phyloP scores from a whole-genome alignment of 441 rosid genomes.

The Hura crepitans region DNA sequence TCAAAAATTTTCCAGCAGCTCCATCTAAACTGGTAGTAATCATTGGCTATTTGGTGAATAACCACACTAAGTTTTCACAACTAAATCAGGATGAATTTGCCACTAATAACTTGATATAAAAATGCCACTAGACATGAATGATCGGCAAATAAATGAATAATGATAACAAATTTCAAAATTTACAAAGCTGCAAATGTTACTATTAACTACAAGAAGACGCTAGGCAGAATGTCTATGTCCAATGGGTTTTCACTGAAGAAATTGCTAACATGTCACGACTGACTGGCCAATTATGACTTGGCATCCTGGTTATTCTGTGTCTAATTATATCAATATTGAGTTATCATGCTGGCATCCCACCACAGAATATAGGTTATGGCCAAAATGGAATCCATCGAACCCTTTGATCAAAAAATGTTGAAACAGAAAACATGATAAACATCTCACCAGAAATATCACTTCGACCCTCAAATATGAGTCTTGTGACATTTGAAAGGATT shows the following conservation, averaged over 20 bases:
- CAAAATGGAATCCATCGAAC: not conserved
- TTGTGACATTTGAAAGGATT: constrained; percentile 44
- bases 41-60: not conserved
- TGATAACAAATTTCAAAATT: not conserved
- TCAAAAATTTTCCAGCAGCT: constrained; percentile 3
- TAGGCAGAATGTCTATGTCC: not conserved
- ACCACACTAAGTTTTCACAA: not conserved
- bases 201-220: not conserved
- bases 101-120: not conserved
- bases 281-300: not conserved
- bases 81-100: not conserved
- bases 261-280: not conserved
- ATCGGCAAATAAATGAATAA: not conserved
- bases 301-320: not conserved
- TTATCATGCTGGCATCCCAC: not conserved
- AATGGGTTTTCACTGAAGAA: not conserved
- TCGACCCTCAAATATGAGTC: constrained; percentile 71
- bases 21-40: not conserved
- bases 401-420: not conserved
- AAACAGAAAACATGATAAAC: constrained; percentile 5
- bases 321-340: not conserved
- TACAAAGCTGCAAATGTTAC: not conserved
- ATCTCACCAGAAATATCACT: constrained; percentile 60
- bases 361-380: not conserved
- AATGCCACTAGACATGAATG: not conserved